Percentiles rank a stretch among this genome's conserved stretches.
Conservation (phyloP, 129 eudicot species). For the Chrysanthemum lavandulifolium region DNA sequence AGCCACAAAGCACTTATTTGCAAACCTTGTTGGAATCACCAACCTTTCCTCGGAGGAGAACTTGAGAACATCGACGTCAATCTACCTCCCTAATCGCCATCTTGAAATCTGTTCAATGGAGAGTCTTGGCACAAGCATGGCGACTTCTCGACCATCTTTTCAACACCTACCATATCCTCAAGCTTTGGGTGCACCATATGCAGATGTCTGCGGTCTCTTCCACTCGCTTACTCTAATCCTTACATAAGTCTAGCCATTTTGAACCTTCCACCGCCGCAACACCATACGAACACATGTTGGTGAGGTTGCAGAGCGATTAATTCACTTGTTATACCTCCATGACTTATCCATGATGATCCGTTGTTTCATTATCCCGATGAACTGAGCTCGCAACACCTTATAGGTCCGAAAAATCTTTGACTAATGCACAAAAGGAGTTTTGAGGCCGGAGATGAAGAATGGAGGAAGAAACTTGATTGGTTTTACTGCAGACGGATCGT, state of each 20-base stretch:
- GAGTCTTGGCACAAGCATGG: conserved; percentile 99
- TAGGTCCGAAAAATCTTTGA: conserved; percentile 47
- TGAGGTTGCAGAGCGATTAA: conserved; percentile 63
- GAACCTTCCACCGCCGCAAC: conserved; percentile 77
- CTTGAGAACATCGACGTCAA: conserved; percentile 46
- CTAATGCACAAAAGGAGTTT: conserved; percentile 28
- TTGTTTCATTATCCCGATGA: conserved; percentile 56
- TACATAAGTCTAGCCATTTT: conserved; percentile 88
- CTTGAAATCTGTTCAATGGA: conserved; percentile 61
- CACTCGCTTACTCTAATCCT: conserved; percentile 97
- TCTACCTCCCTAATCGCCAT: conserved; percentile 64
- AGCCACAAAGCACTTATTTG: conserved; percentile 22
- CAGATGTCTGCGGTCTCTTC: conserved; percentile 79
- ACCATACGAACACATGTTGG: conserved; percentile 68
- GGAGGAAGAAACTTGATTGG: conserved; percentile 68
- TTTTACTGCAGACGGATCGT: conserved; percentile 54
- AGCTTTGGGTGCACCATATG: conserved; percentile 72
- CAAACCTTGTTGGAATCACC: conserved; percentile 41
- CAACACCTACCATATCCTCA: conserved; percentile 69
- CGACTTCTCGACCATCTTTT: conserved; percentile 82
- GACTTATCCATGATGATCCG: conserved; percentile 64
- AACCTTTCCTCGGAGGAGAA: conserved; percentile 76
- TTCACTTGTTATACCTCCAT: conserved; percentile 82
- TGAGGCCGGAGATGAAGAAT: conserved; percentile 30
- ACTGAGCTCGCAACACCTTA: conserved; percentile 60